Evolutionary conservation across 2,329 filamentous ascomycete genomes (phyloP), one percentile per base, ranked within the genome.

Genomic region (Colletotrichum tamarilloi): DNA sequence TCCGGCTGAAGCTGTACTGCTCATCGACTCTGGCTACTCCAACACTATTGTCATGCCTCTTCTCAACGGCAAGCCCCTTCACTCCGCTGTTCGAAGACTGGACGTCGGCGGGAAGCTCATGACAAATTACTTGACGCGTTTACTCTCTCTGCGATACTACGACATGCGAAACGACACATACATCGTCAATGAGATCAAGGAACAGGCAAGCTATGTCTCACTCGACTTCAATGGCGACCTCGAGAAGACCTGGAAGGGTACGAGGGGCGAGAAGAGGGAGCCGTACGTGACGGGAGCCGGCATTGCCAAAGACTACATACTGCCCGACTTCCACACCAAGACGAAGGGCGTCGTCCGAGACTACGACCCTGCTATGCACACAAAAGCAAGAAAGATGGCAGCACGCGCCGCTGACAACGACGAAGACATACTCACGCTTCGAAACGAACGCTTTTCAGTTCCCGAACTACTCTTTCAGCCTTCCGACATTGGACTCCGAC

Each of bases 151-250:
- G 16, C 92, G 97, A 7, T 95, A 98, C 79, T 98, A 97, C 82
- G 96, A 98, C 81, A 95, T 99, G 91, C 92, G 97, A 75, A 95
- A 97, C 81, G 97, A 99, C 78, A 93, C 94, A 1, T 92, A 97
- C 81, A 92, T 98, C 63, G 95, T 98, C 80, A 98, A 98, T 78
- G 94, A 98, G 81, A 95, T 98, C 82, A 99, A 99, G 80, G 97
- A 99, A 81, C 89, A 92, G 5, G 92, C 93, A 1, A 97, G 94
- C 80, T 98, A 93, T 77, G 92, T 98, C 12, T 93, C 93, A 2
- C 85, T 90, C 1, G 91, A 97, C 79, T 98, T 98, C 81, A 85
- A 87, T 30, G 79, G 81, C 7, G 94, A 98, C 77, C 88, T 99
- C 46, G 95, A 98, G 75, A 89, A 88, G 75, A 92, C 92, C 0